A percentile compares a stretch with the other conserved stretches of the same genome.
Evolutionary conservation across 2,329 filamentous ascomycete genomes (phyloP).

Genomic region (Ceratocystis diversiconidia): DNA sequence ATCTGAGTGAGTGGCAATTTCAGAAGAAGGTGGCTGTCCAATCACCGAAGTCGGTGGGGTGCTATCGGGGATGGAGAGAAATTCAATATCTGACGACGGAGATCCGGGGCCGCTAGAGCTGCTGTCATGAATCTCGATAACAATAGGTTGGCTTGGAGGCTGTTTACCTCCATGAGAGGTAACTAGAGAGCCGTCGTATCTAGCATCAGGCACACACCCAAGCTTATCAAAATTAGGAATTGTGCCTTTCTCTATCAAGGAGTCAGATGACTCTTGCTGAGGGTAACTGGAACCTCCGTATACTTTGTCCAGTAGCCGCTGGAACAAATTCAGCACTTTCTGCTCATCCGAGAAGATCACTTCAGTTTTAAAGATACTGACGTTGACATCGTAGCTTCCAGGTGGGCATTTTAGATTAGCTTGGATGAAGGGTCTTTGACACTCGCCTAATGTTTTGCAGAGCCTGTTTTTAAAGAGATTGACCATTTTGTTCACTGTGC

Average conservation of each 20-base stretch:
- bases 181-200: neutral
- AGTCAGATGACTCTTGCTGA: neutral
- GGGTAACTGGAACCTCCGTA: conserved; percentile 24
- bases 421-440: conserved; percentile 45
- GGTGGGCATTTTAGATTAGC: conserved; percentile 48
- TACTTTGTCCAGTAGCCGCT: conserved; percentile 29
- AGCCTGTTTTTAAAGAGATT: conserved; percentile 39
- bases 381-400: conserved; percentile 55
- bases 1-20: neutral
- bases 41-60: conserved; percentile 1
- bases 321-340: conserved; percentile 32
- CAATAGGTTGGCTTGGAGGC: neutral
- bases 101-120: neutral
- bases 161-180: neutral
- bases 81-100: neutral
- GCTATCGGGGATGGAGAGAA: neutral
- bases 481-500: conserved; percentile 45
- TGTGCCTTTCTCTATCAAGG: neutral
- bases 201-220: neutral
- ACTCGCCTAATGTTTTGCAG: conserved; percentile 23
- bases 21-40: neutral
- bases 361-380: conserved; percentile 59
- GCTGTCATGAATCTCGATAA: neutral
- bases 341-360: conserved; percentile 49
- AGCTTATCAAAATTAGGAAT: neutral